Evolutionary conservation across 148 eudicot genomes (phyloP).

Genomic region (Chenopodium formosanum): DNA sequence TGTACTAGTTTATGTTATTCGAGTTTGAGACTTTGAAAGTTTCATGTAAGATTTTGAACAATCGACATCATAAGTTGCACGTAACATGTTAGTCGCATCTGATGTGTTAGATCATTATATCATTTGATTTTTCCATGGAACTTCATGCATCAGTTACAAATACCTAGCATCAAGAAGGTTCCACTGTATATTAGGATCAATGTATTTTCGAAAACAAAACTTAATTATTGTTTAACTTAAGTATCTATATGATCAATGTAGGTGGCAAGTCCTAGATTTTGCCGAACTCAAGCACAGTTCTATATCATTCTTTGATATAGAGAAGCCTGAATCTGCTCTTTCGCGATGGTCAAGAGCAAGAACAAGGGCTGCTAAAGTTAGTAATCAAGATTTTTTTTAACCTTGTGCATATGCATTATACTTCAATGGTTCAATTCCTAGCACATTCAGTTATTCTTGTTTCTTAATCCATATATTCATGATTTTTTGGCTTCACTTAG

Average conservation of each 20-base stretch:
- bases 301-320: conserved; percentile 56
- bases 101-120: no score
- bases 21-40: no score
- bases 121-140: no score
- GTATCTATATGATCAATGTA: neutral
- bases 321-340: conserved; percentile 45
- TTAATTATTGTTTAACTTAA: neutral
- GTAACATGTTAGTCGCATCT: neutral
- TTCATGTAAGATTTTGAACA: no score
- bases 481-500: conserved; percentile 22
- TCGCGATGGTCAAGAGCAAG: conserved; percentile 68
- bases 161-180: no score
- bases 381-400: conserved; percentile 1
- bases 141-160: no score
- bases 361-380: conserved; percentile 63
- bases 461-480: neutral
- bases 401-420: neutral
- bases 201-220: no score
- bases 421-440: neutral
- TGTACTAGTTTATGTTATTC: neutral
- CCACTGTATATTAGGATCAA: no score
- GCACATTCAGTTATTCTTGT: neutral
- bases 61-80: no score
- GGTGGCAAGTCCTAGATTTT: conserved; percentile 73
- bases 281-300: conserved; percentile 63